Percentiles rank a stretch among this genome's conserved stretches.
Conservation (phyloP, 2,329 filamentous ascomycete species). For the Diplodia mutila region DNA sequence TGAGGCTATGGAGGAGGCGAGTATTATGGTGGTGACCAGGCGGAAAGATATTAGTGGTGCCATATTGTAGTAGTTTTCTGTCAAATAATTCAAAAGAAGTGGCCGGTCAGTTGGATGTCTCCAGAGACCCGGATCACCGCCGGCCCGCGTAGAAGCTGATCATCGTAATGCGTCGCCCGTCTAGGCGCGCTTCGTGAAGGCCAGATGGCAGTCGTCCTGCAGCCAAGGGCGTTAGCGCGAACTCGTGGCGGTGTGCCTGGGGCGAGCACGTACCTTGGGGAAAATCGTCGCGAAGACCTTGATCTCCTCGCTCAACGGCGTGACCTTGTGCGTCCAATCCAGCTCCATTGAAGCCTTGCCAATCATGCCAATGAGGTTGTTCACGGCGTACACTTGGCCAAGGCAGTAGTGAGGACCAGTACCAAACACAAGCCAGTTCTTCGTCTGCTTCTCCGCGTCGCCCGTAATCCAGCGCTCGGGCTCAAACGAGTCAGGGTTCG, state of each 20-base stretch:
- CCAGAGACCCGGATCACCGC: conserved; percentile 19
- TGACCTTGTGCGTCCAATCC: conserved; percentile 89
- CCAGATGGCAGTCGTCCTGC: conserved; percentile 28
- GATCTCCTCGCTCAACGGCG: conserved; percentile 85
- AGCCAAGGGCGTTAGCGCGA: conserved; percentile 1
- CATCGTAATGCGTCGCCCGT: conserved; percentile 14
- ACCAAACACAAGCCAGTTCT: conserved; percentile 97
- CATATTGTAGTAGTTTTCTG: neutral
- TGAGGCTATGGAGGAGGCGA: conserved; percentile 3
- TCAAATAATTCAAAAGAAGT: conserved; percentile 10
- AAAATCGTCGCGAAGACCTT: conserved; percentile 99
- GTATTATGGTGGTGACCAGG: neutral
- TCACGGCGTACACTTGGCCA: conserved; percentile 86
- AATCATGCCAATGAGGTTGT: conserved; percentile 86
- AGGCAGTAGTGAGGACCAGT: conserved; percentile 96
- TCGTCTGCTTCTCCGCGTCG: conserved; percentile 85
- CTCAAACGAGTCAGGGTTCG: conserved; percentile 84
- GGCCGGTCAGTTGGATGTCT: conserved; percentile 18
- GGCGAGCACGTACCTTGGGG: conserved; percentile 66
- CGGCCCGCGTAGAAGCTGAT: conserved; percentile 21
- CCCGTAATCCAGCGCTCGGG: conserved; percentile 91
- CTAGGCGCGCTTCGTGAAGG: conserved; percentile 26
- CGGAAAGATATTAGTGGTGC: conserved; percentile 2
- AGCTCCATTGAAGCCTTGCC: conserved; percentile 86
- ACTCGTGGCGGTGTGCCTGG: neutral